Percentiles rank a stretch among this genome's conserved stretches.
Evolutionary conservation across 345 rosid genomes (phyloP).

Genomic region (Citrus australasica): DNA sequence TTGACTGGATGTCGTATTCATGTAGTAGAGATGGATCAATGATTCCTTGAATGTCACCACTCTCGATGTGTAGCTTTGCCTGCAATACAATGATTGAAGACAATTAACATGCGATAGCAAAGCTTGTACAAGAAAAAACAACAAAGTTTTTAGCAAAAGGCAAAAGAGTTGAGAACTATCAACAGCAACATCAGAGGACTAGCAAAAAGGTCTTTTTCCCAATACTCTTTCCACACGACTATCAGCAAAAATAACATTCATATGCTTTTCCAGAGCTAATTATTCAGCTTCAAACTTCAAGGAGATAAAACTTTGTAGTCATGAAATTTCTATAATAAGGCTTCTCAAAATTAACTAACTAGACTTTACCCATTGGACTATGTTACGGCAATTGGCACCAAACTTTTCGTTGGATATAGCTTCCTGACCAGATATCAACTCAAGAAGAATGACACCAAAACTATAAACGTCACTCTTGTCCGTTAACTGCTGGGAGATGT

Average conservation of each 20-base stretch:
- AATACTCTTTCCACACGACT: background rate
- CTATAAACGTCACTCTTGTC: constrained; percentile 98
- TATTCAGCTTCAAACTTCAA: background rate
- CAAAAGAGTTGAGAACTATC: background rate
- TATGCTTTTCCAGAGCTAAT: background rate
- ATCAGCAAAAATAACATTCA: background rate
- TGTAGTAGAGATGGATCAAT: constrained; percentile 65
- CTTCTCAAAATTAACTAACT: background rate
- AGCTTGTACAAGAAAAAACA: background rate
- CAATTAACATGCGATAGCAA: background rate
- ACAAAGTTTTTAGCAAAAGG: background rate
- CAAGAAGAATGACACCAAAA: constrained; percentile 96
- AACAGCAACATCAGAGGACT: background rate
- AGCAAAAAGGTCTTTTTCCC: background rate
- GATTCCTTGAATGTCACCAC: constrained; percentile 88
- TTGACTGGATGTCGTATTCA: constrained; percentile 84
- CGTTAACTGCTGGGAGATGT: constrained; percentile 94
- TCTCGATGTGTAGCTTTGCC: constrained; percentile 94
- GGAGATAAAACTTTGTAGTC: background rate
- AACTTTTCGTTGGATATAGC: constrained; percentile 93
- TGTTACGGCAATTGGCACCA: constrained; percentile 87
- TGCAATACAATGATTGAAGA: constrained; percentile 19
- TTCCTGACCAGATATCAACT: constrained; percentile 93
- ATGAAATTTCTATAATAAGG: background rate
- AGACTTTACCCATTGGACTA: constrained; percentile 92